phyloP scores from a whole-genome alignment of 257 asterid genomes.

The Scutellaria minor region DNA sequence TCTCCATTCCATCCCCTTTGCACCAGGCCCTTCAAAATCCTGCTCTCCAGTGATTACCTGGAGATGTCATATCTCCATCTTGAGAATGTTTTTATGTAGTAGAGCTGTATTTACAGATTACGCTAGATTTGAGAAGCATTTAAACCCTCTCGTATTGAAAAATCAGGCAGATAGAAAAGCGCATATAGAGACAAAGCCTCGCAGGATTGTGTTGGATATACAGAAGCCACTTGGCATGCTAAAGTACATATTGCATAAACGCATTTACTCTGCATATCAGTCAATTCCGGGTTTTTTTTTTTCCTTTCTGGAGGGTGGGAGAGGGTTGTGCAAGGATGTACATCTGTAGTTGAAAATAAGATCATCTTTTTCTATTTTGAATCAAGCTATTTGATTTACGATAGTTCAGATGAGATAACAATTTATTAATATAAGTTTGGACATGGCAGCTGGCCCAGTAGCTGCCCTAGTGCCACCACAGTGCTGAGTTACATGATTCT shows the following conservation, averaged over 20 bases:
- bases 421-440: background rate
- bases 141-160: background rate
- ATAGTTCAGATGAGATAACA: background rate
- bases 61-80: background rate
- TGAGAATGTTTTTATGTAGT: background rate
- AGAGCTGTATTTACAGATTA: constrained; percentile 9
- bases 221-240: background rate
- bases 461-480: background rate
- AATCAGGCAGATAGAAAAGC: background rate
- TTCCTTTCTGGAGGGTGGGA: too few species aligned
- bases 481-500: background rate
- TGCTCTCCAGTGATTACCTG: too few species aligned
- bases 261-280: background rate
- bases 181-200: background rate
- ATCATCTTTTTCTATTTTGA: background rate
- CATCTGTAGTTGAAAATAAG: background rate
- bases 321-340: background rate
- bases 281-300: too few species aligned
- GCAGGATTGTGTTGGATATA: background rate
- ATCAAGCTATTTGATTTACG: constrained; percentile 2
- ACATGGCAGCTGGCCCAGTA: background rate
- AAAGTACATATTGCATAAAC: background rate
- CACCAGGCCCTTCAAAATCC: too few species aligned
- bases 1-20: background rate
- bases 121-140: background rate